Evolutionary conservation across 2,329 filamentous ascomycete species (phyloP).

Genomic region (Trichoderma hamatum): DNA sequence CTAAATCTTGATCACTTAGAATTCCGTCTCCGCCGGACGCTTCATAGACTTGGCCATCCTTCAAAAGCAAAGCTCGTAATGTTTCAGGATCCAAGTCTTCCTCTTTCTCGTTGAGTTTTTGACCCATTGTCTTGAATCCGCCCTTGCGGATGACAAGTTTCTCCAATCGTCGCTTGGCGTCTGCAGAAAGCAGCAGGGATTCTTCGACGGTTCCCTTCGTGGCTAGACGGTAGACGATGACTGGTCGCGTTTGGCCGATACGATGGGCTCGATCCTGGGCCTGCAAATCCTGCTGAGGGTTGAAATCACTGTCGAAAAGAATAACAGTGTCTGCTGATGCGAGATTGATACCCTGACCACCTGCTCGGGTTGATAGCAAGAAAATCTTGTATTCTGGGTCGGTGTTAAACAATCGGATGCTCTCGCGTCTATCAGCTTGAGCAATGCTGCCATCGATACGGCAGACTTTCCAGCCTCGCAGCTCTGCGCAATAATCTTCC

Average conservation of each 20-base stretch:
- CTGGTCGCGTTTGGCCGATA: conserved; percentile 89
- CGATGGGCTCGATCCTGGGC: conserved; percentile 94
- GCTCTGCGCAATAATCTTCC: conserved; percentile 76
- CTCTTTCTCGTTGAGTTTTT: conserved; percentile 58
- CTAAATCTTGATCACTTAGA: conserved; percentile 74
- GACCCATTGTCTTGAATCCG: conserved; percentile 70
- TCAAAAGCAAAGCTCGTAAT: conserved; percentile 64
- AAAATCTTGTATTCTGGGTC: conserved; percentile 73
- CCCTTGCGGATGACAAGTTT: conserved; percentile 96
- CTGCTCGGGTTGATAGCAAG: conserved; percentile 84
- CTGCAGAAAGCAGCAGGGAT: conserved; percentile 79
- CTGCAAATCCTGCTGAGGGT: conserved; percentile 95
- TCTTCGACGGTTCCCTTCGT: conserved; percentile 94
- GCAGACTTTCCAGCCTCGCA: conserved; percentile 79
- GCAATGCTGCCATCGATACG: conserved; percentile 89
- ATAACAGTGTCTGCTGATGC: conserved; percentile 91
- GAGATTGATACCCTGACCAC: conserved; percentile 94
- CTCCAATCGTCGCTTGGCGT: conserved; percentile 88
- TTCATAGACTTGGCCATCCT: conserved; percentile 70
- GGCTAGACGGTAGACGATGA: conserved; percentile 90
- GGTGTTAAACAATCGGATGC: conserved; percentile 75
- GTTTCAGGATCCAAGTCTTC: conserved; percentile 63
- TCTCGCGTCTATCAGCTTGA: conserved; percentile 68
- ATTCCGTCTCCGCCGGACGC: conserved; percentile 65
- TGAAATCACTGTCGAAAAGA: conserved; percentile 87